Conservation (phyloP, 2,329 filamentous ascomycete genomes). For the Bimuria novae-zelandiae region DNA sequence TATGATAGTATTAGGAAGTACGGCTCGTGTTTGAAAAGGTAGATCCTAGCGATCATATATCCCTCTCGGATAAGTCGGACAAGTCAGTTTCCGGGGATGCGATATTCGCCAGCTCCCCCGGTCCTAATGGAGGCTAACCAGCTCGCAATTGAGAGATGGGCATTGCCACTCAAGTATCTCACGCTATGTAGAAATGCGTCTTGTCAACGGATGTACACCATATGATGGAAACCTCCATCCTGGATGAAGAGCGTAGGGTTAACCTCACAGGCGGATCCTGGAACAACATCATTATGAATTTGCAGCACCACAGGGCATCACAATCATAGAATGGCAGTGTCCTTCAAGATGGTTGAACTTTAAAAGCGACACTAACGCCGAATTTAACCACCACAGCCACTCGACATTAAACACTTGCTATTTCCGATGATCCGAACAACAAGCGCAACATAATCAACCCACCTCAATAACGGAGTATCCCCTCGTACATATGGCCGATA, state of each 20-base stretch:
- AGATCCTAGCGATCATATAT: background rate
- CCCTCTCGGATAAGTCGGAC: conserved; percentile 2
- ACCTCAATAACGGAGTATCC: background rate
- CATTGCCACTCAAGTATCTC: background rate
- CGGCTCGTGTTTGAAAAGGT: conserved; percentile 5
- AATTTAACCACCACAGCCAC: conserved; percentile 10
- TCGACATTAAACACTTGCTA: conserved; percentile 1
- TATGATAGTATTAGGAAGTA: conserved; percentile 9
- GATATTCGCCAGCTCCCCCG: background rate
- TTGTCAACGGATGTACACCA: background rate
- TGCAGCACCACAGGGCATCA: background rate
- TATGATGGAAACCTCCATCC: background rate
- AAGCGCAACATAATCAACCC: background rate
- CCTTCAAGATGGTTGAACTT: background rate
- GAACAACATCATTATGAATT: background rate
- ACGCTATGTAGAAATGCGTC: background rate
- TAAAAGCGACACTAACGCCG: background rate
- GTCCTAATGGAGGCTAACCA: background rate
- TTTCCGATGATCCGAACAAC: conserved; percentile 6
- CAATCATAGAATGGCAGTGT: background rate
- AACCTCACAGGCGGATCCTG: too few species aligned
- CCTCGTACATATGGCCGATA: background rate
- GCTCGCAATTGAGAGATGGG: background rate
- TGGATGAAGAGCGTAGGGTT: too few species aligned
- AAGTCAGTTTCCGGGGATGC: background rate